Conservation (phyloP, 768 basidiomycete species). For the Termitomyces eurrhizus region DNA sequence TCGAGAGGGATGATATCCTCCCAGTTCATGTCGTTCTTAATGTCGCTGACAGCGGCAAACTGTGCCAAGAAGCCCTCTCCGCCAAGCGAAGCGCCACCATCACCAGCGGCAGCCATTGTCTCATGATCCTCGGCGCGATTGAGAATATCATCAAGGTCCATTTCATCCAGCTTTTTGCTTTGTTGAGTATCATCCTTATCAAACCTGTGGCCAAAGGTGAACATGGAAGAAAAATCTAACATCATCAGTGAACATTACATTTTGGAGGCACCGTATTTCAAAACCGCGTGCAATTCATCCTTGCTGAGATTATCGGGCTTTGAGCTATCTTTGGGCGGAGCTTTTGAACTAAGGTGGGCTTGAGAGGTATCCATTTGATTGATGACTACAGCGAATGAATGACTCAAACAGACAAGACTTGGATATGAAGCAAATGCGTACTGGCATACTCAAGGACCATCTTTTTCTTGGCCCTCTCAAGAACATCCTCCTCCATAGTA, state of each 20-base stretch:
- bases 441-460: constrained; percentile 99
- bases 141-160: constrained; percentile 98
- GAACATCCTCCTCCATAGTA: constrained; percentile 98
- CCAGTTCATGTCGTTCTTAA: constrained; percentile 99
- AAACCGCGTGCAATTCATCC: constrained; percentile 94
- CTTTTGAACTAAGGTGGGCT: constrained; percentile 86
- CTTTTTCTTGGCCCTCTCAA: constrained; percentile 98
- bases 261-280: constrained; percentile 98
- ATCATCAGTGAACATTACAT: constrained; percentile 52
- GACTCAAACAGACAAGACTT: not conserved
- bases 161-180: constrained; percentile 94
- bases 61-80: constrained; percentile 95
- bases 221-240: constrained; percentile 10
- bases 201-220: constrained; percentile 55
- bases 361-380: constrained; percentile 99
- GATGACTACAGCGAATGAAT: constrained; percentile 61
- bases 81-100: constrained; percentile 91
- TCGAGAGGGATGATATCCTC: constrained; percentile 98
- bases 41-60: constrained; percentile 94
- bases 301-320: constrained; percentile 88
- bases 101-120: constrained; percentile 77
- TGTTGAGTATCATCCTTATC: constrained; percentile 94
- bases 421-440: constrained; percentile 42
- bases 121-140: constrained; percentile 97
- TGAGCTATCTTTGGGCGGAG: constrained; percentile 57